A percentile compares a stretch with the other conserved stretches of the same genome.
phyloP scores from a whole-genome alignment of 176 grass and related monocot species.

The Pontederia paniculata region DNA sequence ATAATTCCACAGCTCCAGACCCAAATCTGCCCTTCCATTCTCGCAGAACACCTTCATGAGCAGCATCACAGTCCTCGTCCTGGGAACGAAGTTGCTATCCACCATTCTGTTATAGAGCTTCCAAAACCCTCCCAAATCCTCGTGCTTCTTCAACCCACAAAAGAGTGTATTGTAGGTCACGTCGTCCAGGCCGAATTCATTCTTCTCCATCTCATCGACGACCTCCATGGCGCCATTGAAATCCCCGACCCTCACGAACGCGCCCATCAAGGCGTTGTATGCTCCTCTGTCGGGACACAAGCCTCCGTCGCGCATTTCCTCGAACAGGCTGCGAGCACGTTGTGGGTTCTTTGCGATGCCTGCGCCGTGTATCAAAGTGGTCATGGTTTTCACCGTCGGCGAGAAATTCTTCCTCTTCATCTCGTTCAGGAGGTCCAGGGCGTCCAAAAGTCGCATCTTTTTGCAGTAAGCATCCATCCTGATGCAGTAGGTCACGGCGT shows the following conservation, averaged over 20 bases:
- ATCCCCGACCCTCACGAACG: constrained; percentile 47
- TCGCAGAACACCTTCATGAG: constrained; percentile 80
- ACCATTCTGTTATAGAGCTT: constrained; percentile 59
- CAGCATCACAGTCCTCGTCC: constrained; percentile 63
- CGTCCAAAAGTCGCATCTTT: constrained; percentile 50
- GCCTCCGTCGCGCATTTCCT: constrained; percentile 56
- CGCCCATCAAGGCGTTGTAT: constrained; percentile 63
- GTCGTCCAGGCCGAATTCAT: constrained; percentile 45
- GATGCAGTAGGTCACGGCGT: constrained; percentile 59
- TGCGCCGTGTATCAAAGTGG: constrained; percentile 65
- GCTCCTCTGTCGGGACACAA: constrained; percentile 42
- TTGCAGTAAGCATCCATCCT: constrained; percentile 78
- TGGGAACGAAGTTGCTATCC: constrained; percentile 42
- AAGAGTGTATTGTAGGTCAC: constrained; percentile 73
- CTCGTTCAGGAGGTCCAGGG: constrained; percentile 52
- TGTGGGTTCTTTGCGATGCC: constrained; percentile 38
- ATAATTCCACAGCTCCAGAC: constrained; percentile 67
- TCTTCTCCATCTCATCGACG: constrained; percentile 59
- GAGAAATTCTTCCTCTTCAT: constrained; percentile 46
- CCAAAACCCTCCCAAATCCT: constrained; percentile 65
- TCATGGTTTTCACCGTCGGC: constrained; percentile 49
- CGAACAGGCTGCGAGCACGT: constrained; percentile 42
- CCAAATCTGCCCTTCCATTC: constrained; percentile 56
- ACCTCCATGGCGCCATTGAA: constrained; percentile 42
- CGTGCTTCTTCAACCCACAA: constrained; percentile 57